Evolutionary conservation across 805 yeast species (phyloP).

Genomic region (Spathaspora girioi): DNA sequence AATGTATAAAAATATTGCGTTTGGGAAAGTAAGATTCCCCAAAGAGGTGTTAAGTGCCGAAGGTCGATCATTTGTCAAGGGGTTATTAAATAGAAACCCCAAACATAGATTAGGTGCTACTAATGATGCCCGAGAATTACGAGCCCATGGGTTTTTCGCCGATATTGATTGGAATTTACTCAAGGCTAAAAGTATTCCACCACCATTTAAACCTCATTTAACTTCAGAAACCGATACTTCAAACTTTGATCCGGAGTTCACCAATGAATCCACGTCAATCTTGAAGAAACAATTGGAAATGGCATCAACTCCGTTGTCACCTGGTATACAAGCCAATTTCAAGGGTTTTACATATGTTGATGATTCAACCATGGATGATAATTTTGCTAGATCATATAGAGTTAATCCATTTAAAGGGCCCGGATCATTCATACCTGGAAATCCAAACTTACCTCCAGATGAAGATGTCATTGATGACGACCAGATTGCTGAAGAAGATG

Average conservation of each 20-base stretch:
- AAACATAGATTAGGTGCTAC: conserved; percentile 89
- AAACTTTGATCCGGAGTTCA: conserved; percentile 97
- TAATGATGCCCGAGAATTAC: conserved; percentile 88
- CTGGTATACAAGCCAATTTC: conserved; percentile 94
- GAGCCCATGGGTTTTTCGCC: conserved; percentile 86
- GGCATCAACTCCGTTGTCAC: conserved; percentile 81
- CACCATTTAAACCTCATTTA: conserved; percentile 95
- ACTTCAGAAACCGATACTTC: conserved; percentile 90
- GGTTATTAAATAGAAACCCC: conserved; percentile 91
- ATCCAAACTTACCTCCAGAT: conserved; percentile 76
- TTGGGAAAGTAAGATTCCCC: conserved; percentile 96
- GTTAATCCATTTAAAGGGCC: conserved; percentile 41
- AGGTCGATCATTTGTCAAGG: conserved; percentile 94
- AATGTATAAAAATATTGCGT: conserved; percentile 98
- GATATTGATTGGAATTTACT: conserved; percentile 90
- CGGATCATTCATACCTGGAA: conserved; percentile 76
- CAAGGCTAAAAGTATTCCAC: conserved; percentile 78
- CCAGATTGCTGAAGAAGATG: conserved; percentile 46
- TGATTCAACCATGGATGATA: conserved; percentile 88
- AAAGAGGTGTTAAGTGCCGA: conserved; percentile 90
- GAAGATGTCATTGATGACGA: conserved; percentile 79
- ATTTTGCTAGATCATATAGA: conserved; percentile 47
- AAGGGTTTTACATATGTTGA: conserved; percentile 97
- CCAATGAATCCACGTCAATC: conserved; percentile 83
- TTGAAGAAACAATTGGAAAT: conserved; percentile 63